phyloP scores from a whole-genome alignment of 2,329 filamentous ascomycete genomes.

The Fusarium veterinarium region DNA sequence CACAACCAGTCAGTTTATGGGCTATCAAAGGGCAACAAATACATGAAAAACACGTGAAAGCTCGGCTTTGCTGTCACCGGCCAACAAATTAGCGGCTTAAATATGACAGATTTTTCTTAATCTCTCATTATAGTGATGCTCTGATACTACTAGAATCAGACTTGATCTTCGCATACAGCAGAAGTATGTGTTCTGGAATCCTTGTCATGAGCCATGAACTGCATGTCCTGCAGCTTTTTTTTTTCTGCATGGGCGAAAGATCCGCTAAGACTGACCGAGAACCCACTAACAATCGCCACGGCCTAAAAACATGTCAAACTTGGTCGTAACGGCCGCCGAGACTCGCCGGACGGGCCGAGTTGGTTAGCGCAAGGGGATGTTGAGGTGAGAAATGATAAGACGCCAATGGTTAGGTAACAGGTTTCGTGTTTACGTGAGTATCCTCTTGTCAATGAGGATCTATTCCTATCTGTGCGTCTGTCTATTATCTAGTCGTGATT shows the following conservation, averaged over 20 bases:
- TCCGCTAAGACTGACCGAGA: conserved; percentile 24
- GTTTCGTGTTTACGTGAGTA: conserved; percentile 17
- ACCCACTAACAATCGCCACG: conserved; percentile 31
- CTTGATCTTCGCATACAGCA: conserved; percentile 2
- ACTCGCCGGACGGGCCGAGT: conserved; percentile 36
- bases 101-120: background rate
- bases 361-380: conserved; percentile 20
- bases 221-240: conserved; percentile 29
- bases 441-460: background rate
- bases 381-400: conserved; percentile 13
- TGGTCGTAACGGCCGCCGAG: conserved; percentile 33
- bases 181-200: conserved; percentile 13
- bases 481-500: background rate
- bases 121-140: background rate
- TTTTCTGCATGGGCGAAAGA: conserved; percentile 11
- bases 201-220: conserved; percentile 32
- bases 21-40: conserved; percentile 7
- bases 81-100: background rate
- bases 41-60: background rate
- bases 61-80: background rate
- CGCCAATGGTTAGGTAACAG: conserved; percentile 7
- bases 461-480: background rate
- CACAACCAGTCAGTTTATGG: conserved; percentile 2
- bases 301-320: conserved; percentile 17
- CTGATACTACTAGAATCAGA: background rate